Base-by-base conservation (phyloP, 2,329 filamentous ascomycete species). In the Sclerotinia trifoliorum region DNA sequence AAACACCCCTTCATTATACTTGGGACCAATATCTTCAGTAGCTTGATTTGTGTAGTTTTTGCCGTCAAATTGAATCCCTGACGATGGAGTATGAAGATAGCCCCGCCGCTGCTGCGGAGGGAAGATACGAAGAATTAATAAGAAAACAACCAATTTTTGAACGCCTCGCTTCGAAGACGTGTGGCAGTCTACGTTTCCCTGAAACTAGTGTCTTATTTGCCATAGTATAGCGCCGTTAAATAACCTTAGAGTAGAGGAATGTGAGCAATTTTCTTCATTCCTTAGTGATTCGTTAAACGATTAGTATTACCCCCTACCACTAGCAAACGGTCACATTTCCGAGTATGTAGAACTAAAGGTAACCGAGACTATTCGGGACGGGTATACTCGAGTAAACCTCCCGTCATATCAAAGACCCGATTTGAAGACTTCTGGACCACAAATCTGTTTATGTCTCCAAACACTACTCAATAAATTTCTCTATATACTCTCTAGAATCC, bases 401-500 rank as follows among this genome's bases (percentile, higher is more conserved):
- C 26, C 19, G 17, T 26, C 11, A 17, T 24, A 1, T 29, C 3
- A 5, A 19, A 35, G 15, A 3, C 29, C 60, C 3, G 19, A 26
- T 51, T 29, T 8, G n/a, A 19, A 26, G 19, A 39, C 13, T 32
- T 0, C 5, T 7, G 15, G 26, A 35, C 5, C 10, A 29, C n/a
- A 32, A 54, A 15, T 19, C 51, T 19, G 4, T 42, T n/a, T 63
- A 26, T 39, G n/a, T 51, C 39, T 4, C 17, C 5, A 19, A 49
- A 21, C 2, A 3, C 13, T 17, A 7, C 3, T 29, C 24, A 17
- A n/a, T 1, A 5, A n/a, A 8, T 0, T 5, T 24, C 5, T 6
- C 13, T 49, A 29, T 13, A 62, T 24, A 21, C 32, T 57, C 32
- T 24, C 13, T 21, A 11, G 32, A 10, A 3, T 17, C 5, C 11